phyloP scores from a whole-genome alignment of 1,139 yeast genomes.

The Geotrichum klebahnii region DNA sequence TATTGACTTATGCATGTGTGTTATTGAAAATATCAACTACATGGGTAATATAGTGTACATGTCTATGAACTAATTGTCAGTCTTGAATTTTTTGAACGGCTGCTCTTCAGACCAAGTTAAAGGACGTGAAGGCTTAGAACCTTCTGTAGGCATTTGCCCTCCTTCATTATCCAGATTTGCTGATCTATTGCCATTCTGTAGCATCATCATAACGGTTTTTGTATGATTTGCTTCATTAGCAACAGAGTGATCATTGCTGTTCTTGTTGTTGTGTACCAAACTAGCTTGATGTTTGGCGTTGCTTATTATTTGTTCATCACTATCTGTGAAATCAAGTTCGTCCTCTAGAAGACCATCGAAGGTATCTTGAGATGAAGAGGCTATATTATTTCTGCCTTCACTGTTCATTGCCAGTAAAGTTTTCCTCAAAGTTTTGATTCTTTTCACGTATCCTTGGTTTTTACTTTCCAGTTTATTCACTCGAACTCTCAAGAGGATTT shows the following conservation, averaged over 20 bases:
- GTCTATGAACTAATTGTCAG: not conserved
- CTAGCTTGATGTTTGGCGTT: no score
- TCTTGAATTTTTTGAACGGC: constrained; percentile 1
- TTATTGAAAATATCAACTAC: no score
- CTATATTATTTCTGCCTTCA: no score
- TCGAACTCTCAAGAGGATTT: constrained; percentile 23
- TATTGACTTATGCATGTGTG: no score
- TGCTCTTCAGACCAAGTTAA: not conserved
- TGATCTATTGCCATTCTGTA: not conserved
- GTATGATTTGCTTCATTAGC: not conserved
- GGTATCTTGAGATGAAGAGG: not conserved
- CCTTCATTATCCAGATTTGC: no score
- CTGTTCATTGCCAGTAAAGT: not conserved
- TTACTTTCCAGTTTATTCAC: constrained; percentile 38
- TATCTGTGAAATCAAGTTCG: not conserved
- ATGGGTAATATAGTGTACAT: no score
- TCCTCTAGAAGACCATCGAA: not conserved
- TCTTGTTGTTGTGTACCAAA: no score
- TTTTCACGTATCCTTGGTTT: constrained; percentile 28
- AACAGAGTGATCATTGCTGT: not conserved
- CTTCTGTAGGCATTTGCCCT: no score
- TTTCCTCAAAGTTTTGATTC: not conserved
- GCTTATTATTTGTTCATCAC: constrained; percentile 2
- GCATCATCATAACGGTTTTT: constrained; percentile 2
- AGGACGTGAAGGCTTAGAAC: not conserved